Conservation (phyloP, 495 filamentous ascomycete genomes). For the Aspergillus ostianus region DNA sequence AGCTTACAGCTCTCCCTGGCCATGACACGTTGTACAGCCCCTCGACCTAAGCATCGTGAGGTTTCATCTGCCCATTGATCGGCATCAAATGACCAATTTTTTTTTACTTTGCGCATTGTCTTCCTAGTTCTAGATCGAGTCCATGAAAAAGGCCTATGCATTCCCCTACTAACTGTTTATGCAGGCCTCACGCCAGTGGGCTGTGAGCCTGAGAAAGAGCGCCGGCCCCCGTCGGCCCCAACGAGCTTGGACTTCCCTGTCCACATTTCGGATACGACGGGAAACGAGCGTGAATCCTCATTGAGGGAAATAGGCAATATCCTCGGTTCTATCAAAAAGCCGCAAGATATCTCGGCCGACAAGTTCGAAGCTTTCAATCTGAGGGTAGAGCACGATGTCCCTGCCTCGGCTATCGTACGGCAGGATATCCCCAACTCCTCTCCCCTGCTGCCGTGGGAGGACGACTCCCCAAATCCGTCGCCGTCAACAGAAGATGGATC, state of each 20-base stretch:
- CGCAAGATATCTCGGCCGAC: conserved; percentile 49
- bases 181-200: conserved; percentile 36
- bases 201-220: conserved; percentile 42
- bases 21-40: not conserved
- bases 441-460: conserved; percentile 49
- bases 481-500: conserved; percentile 21
- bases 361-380: conserved; percentile 55
- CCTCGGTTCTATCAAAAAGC: conserved; percentile 50
- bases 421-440: conserved; percentile 35
- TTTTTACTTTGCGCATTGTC: not conserved
- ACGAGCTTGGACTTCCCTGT: conserved; percentile 51
- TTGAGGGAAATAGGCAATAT: conserved; percentile 37
- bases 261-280: conserved; percentile 31
- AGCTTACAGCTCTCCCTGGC: not conserved
- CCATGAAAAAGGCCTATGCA: not conserved
- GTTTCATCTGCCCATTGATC: not conserved
- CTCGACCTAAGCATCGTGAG: not conserved
- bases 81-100: not conserved
- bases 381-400: conserved; percentile 39
- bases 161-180: not conserved
- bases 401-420: conserved; percentile 46
- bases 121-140: not conserved
- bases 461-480: conserved; percentile 16
- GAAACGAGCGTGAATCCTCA: conserved; percentile 26
- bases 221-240: conserved; percentile 43